These are phyloP conservation scores for Westerdykella ornata DNA, from an alignment of 2,329 filamentous ascomycete species.

Conservation along the genomic window DNA sequence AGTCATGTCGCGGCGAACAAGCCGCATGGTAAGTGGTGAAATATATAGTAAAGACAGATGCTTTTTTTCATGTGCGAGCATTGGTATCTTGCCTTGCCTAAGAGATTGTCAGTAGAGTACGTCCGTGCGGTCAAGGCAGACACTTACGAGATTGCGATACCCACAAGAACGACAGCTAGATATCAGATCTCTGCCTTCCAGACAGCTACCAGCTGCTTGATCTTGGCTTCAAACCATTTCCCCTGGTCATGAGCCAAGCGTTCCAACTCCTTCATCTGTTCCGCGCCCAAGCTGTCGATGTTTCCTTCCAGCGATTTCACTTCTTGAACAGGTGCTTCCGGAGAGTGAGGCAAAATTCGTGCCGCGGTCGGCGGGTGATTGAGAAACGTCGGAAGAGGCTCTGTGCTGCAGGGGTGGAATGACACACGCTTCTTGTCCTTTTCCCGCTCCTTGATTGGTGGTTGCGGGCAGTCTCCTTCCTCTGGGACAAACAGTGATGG, in stretches of 20 bases:
- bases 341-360: slow-evolving; percentile 4
- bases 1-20: too few species aligned
- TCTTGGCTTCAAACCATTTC: slow-evolving; percentile 24
- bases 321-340: slow-evolving; percentile 10
- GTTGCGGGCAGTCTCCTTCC: slow-evolving; percentile 4
- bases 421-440: slow-evolving; percentile 19
- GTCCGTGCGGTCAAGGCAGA: too few species aligned
- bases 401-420: slow-evolving; percentile 8
- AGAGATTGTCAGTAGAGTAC: too few species aligned
- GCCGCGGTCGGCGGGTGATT: slow-evolving; percentile 8
- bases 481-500: slow-evolving; percentile 17
- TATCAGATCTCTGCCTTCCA: slow-evolving; percentile 9
- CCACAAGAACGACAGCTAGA: too few species aligned
- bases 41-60: too few species aligned
- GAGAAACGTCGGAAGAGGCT: slow-evolving; percentile 17
- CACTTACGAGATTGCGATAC: too few species aligned
- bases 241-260: slow-evolving; percentile 18
- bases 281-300: slow-evolving; percentile 15
- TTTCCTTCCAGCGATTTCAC: slow-evolving; percentile 12
- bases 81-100: too few species aligned
- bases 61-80: too few species aligned
- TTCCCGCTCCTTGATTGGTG: not conserved
- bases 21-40: too few species aligned
- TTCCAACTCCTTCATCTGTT: slow-evolving; percentile 16
- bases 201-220: slow-evolving; percentile 9